phyloP scores from a whole-genome alignment of 345 rosid genomes.

The Aquilaria yunnanensis region DNA sequence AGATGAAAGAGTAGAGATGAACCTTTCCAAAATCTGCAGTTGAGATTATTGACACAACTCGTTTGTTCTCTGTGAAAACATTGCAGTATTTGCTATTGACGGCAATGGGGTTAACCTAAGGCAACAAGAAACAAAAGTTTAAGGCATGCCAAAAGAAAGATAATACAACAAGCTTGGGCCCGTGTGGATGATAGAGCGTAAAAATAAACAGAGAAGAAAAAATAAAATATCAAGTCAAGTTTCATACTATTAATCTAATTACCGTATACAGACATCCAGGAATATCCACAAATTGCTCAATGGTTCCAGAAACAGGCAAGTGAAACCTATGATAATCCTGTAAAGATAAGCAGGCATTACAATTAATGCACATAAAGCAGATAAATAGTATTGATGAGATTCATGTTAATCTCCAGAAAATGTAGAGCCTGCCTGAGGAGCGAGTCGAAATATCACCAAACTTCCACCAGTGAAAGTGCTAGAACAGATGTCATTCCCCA shows the following conservation, averaged over 20 bases:
- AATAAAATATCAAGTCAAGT: not conserved
- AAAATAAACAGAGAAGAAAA: not conserved
- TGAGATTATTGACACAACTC: slow-evolving; percentile 63
- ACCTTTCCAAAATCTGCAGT: slow-evolving; percentile 87
- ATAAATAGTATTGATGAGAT: not conserved
- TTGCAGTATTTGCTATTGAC: slow-evolving; percentile 93
- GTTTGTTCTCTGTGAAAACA: slow-evolving; percentile 88
- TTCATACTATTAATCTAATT: slow-evolving; percentile 15
- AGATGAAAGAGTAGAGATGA: slow-evolving; percentile 11
- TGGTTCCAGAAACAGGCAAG: slow-evolving; percentile 75
- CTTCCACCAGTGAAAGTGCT: slow-evolving; percentile 56
- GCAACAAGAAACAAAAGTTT: slow-evolving; percentile 9
- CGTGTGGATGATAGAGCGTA: not conserved
- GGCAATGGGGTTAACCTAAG: slow-evolving; percentile 91
- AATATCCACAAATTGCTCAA: slow-evolving; percentile 51
- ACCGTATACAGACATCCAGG: slow-evolving; percentile 85
- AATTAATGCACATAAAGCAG: not conserved
- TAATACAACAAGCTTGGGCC: not conserved
- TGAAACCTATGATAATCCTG: slow-evolving; percentile 95
- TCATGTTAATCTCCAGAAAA: not conserved
- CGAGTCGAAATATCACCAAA: slow-evolving; percentile 83
- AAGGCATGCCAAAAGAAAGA: slow-evolving; percentile 1
- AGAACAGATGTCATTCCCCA: slow-evolving; percentile 56
- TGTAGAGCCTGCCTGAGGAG: slow-evolving; percentile 64
- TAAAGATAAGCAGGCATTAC: slow-evolving; percentile 10